Conservation (phyloP, 2,329 filamentous ascomycete species). For the Chaetomium sp. region DNA sequence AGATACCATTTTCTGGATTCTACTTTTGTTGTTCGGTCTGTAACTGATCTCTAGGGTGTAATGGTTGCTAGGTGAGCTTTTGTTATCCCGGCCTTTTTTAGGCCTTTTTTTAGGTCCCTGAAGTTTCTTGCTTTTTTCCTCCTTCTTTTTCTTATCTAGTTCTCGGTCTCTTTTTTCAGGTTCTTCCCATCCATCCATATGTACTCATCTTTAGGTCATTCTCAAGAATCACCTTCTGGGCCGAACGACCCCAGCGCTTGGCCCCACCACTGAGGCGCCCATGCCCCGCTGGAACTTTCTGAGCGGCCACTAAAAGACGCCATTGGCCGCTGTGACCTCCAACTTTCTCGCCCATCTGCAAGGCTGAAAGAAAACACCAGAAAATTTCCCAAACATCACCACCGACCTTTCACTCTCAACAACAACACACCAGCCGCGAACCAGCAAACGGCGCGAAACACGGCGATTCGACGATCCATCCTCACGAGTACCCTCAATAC, state of each 20-base stretch:
- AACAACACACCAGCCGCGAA: background rate
- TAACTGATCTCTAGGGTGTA: no score
- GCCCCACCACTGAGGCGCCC: conserved; percentile 3
- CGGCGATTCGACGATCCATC: no score
- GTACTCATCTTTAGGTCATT: background rate
- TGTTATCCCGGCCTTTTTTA: no score
- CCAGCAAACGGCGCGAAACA: background rate
- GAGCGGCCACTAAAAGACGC: background rate
- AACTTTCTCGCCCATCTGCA: conserved; percentile 9
- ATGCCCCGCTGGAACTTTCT: background rate
- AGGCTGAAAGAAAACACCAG: conserved; percentile 12
- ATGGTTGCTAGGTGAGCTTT: no score
- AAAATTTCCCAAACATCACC: conserved; percentile 5
- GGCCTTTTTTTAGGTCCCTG: no score
- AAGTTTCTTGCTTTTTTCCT: background rate
- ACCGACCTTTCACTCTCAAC: background rate
- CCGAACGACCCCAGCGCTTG: background rate
- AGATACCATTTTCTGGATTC: conserved; percentile 7
- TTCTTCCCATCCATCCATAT: background rate
- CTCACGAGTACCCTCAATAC: background rate
- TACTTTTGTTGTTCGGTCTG: no score
- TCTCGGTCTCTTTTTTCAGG: background rate
- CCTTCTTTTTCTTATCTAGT: background rate
- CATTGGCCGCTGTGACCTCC: conserved; percentile 5
- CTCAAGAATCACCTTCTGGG: background rate